Conservation (phyloP, 306 rosid genomes). For the Malus orientalis region DNA sequence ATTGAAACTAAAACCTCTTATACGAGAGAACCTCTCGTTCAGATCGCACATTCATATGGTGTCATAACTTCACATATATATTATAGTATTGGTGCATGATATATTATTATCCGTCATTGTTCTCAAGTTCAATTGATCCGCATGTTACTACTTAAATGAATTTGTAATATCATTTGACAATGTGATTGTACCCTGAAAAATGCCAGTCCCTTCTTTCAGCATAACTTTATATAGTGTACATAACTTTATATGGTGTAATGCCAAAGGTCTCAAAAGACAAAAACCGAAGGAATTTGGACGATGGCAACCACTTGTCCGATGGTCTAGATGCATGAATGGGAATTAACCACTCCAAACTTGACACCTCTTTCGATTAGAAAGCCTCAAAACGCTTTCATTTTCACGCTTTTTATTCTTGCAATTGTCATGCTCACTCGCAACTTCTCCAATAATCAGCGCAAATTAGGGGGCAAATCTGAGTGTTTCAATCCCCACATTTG, state of each 20-base stretch:
- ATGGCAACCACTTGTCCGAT: neutral
- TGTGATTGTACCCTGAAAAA: too few species aligned
- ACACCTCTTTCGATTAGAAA: constrained; percentile 9
- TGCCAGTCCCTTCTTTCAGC: neutral
- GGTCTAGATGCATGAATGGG: neutral
- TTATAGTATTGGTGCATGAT: too few species aligned
- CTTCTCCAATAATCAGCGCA: constrained; percentile 2
- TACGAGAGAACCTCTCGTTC: too few species aligned
- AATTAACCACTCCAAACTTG: constrained; percentile 12
- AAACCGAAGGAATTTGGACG: constrained; percentile 14
- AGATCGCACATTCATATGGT: too few species aligned
- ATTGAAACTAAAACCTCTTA: too few species aligned
- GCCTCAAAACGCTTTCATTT: neutral
- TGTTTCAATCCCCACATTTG: neutral
- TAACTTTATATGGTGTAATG: neutral
- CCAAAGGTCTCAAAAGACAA: neutral
- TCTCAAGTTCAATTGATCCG: too few species aligned
- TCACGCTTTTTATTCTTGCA: neutral
- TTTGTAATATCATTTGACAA: too few species aligned
- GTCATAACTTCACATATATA: too few species aligned
- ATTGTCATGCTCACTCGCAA: neutral
- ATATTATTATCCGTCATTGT: too few species aligned
- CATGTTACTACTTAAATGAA: too few species aligned
- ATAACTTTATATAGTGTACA: neutral
- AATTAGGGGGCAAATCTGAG: neutral